Conservation (phyloP, 129 eudicot species). For the Erigeron canadensis region DNA sequence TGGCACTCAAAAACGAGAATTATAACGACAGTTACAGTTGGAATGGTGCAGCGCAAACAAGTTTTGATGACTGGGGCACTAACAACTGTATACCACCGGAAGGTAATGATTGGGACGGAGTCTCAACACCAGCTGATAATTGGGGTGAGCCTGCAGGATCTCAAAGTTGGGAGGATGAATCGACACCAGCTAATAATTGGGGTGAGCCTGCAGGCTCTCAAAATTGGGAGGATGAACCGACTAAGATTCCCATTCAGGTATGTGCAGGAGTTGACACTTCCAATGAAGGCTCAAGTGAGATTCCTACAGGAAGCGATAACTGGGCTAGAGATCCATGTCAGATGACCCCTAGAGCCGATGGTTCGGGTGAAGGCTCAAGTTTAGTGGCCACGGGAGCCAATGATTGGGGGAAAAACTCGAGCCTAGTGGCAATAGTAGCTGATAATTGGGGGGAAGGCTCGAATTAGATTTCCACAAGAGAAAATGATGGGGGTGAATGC, state of each 20-base stretch:
- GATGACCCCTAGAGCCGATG: no score
- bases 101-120: conserved; percentile 15
- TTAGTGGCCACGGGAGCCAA: no score
- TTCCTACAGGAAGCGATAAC: neutral
- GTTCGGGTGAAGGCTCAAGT: no score
- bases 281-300: neutral
- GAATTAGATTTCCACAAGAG: no score
- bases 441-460: no score
- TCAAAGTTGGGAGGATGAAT: neutral
- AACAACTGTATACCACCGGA: neutral
- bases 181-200: neutral
- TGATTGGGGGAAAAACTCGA: no score
- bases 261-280: neutral
- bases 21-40: conserved; percentile 8
- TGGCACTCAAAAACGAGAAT: conserved; percentile 6
- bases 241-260: neutral
- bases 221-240: neutral
- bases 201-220: neutral
- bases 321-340: neutral
- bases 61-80: neutral
- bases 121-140: neutral
- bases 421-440: no score
- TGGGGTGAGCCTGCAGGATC: neutral
- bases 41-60: conserved; percentile 20
- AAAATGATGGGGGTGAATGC: no score